Evolutionary conservation across 2,329 filamentous ascomycete species (phyloP).

Genomic region (Karstenula rhodostoma): DNA sequence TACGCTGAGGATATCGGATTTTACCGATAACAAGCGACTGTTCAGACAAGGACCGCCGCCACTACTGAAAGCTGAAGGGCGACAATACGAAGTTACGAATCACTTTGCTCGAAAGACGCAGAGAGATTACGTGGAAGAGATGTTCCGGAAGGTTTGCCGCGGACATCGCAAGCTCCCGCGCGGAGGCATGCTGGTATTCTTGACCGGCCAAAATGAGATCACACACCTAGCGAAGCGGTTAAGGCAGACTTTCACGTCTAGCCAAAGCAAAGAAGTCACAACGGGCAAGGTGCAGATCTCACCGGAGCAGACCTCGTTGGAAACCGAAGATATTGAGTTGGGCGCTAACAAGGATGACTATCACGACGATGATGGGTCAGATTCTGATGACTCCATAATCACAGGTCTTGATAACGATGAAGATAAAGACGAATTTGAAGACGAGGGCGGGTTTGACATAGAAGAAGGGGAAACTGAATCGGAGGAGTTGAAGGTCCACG

Average conservation of each 20-base stretch:
- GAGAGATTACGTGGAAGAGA: constrained; percentile 89
- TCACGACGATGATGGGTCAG: constrained; percentile 58
- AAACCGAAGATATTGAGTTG: constrained; percentile 87
- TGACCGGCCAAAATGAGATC: constrained; percentile 95
- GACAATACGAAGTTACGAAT: constrained; percentile 87
- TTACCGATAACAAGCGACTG: constrained; percentile 81
- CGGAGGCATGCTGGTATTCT: constrained; percentile 90
- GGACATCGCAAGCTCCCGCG: constrained; percentile 90
- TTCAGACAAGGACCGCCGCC: constrained; percentile 80
- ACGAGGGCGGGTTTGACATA: constrained; percentile 70
- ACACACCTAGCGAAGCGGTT: constrained; percentile 80
- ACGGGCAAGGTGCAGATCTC: constrained; percentile 77
- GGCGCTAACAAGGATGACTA: constrained; percentile 59
- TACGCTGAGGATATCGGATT: constrained; percentile 87
- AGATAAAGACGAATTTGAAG: constrained; percentile 40
- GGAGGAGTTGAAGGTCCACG: constrained; percentile 74
- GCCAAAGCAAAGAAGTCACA: constrained; percentile 57
- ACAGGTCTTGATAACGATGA: constrained; percentile 62
- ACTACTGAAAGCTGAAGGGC: constrained; percentile 86
- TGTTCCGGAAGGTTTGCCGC: constrained; percentile 83
- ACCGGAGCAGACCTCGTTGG: constrained; percentile 78
- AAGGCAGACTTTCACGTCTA: constrained; percentile 69
- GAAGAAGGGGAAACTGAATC: constrained; percentile 70
- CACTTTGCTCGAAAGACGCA: constrained; percentile 88
- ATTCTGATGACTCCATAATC: constrained; percentile 66